Percentiles rank a stretch among this genome's conserved stretches.
These are phyloP conservation scores for Onygenales sp. DNA, from an alignment of 2,329 filamentous ascomycete genomes.

Conservation along the genomic window DNA sequence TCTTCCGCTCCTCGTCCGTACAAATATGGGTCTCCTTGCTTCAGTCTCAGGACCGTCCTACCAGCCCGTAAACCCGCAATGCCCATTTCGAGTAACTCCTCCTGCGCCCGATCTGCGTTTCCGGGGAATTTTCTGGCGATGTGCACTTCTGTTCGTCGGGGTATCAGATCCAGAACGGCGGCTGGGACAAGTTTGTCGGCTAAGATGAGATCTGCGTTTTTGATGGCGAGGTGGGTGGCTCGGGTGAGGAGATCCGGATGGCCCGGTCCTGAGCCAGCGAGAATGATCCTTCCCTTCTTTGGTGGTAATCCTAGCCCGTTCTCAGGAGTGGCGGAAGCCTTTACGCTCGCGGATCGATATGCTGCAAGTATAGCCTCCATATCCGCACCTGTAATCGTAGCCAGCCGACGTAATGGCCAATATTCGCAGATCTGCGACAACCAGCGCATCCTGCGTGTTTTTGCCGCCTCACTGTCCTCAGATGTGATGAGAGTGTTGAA, in stretches of 20 bases:
- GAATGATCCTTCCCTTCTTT: slow-evolving; percentile 61
- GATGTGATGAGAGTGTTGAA: slow-evolving; percentile 73
- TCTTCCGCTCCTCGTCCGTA: slow-evolving; percentile 95
- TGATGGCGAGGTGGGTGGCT: slow-evolving; percentile 39
- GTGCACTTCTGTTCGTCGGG: slow-evolving; percentile 75
- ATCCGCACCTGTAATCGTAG: slow-evolving; percentile 68
- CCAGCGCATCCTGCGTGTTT: slow-evolving; percentile 82
- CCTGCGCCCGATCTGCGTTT: slow-evolving; percentile 87
- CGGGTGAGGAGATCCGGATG: slow-evolving; percentile 85
- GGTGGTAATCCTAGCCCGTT: slow-evolving; percentile 9
- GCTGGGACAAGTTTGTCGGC: slow-evolving; percentile 55
- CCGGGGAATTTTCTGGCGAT: slow-evolving; percentile 97
- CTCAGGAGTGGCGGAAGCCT: neutral
- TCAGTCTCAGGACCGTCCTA: slow-evolving; percentile 75
- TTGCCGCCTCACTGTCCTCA: slow-evolving; percentile 63
- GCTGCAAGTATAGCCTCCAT: slow-evolving; percentile 66
- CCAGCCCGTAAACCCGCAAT: slow-evolving; percentile 60
- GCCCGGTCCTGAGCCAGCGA: slow-evolving; percentile 86
- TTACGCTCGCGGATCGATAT: slow-evolving; percentile 39
- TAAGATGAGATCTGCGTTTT: slow-evolving; percentile 38
- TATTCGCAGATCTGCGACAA: slow-evolving; percentile 96
- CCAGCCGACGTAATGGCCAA: slow-evolving; percentile 81
- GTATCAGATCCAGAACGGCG: slow-evolving; percentile 78
- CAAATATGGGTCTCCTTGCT: slow-evolving; percentile 94
- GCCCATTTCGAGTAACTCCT: slow-evolving; percentile 74